Conservation (phyloP, 768 basidiomycete genomes). For the Rhodosporidiobolus odoratus region DNA sequence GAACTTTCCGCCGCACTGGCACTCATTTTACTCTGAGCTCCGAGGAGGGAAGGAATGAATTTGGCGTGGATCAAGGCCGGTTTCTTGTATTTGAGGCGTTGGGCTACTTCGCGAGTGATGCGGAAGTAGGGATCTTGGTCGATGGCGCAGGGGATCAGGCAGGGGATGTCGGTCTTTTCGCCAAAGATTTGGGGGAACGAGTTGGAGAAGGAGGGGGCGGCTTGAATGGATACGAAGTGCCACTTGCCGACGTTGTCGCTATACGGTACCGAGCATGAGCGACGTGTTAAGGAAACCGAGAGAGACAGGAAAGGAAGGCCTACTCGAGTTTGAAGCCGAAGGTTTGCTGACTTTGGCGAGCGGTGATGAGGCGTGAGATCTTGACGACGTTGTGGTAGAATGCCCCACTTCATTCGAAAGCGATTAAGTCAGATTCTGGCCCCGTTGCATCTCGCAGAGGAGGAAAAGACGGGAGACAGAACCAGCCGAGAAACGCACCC, state of each 20-base stretch:
- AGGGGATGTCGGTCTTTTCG: slow-evolving; percentile 70
- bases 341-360: slow-evolving; percentile 86
- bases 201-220: slow-evolving; percentile 92
- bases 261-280: neutral
- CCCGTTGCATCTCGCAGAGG: neutral
- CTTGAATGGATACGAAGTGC: slow-evolving; percentile 92
- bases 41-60: slow-evolving; percentile 97
- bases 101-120: slow-evolving; percentile 88
- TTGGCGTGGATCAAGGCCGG: slow-evolving; percentile 87
- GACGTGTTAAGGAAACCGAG: no score
- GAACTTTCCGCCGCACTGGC: slow-evolving; percentile 87
- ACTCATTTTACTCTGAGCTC: slow-evolving; percentile 98
- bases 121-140: slow-evolving; percentile 93
- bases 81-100: slow-evolving; percentile 90
- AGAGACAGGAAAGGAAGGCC: slow-evolving; percentile 45
- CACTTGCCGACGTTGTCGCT: slow-evolving; percentile 98
- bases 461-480: neutral
- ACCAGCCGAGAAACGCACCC: slow-evolving; percentile 52
- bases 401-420: slow-evolving; percentile 54
- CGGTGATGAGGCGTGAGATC: slow-evolving; percentile 86
- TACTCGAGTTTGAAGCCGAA: slow-evolving; percentile 97
- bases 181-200: slow-evolving; percentile 99
- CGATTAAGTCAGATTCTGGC: neutral
- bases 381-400: slow-evolving; percentile 93
- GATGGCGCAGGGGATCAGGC: slow-evolving; percentile 95